These are phyloP conservation scores for Dendrobium catenatum DNA, from an alignment of 106 monocot genomes.

Conservation along the genomic window DNA sequence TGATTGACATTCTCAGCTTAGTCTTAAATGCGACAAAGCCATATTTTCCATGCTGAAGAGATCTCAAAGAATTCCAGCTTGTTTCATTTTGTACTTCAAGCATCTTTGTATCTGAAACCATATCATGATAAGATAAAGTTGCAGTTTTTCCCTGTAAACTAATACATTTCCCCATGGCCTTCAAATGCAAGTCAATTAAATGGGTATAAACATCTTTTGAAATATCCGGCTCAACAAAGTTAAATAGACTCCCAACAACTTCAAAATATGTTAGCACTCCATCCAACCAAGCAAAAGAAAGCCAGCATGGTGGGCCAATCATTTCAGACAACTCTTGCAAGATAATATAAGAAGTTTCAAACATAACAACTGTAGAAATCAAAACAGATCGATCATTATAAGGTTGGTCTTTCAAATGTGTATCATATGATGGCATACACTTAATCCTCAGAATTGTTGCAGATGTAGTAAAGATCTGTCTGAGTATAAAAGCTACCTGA, in stretches of 20 bases:
- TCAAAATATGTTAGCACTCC: constrained; percentile 70
- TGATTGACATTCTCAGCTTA: constrained; percentile 59
- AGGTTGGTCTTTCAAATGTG: constrained; percentile 4
- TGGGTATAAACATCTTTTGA: constrained; percentile 44
- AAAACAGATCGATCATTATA: constrained; percentile 8
- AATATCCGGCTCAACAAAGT: constrained; percentile 27
- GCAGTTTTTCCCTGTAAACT: constrained; percentile 66
- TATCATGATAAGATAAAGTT: constrained; percentile 61
- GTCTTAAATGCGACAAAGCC: constrained; percentile 44
- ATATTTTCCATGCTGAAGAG: constrained; percentile 11
- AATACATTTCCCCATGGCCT: constrained; percentile 81
- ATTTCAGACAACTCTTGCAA: constrained; percentile 39
- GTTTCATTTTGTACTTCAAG: constrained; percentile 20
- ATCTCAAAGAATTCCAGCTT: constrained; percentile 9
- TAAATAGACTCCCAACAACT: constrained; percentile 42
- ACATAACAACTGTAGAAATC: constrained; percentile 24
- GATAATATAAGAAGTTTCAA: constrained; percentile 33
- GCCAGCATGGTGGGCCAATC: constrained; percentile 10
- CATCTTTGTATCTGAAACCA: constrained; percentile 41
- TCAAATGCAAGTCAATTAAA: constrained; percentile 56
- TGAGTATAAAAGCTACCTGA: constrained; percentile 39
- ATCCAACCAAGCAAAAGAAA: constrained; percentile 58
- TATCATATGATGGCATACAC: constrained; percentile 12
- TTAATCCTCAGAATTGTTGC: constrained; percentile 66
- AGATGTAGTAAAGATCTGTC: constrained; percentile 62